Conservation (phyloP, 306 rosid species). For the Inga laurina region DNA sequence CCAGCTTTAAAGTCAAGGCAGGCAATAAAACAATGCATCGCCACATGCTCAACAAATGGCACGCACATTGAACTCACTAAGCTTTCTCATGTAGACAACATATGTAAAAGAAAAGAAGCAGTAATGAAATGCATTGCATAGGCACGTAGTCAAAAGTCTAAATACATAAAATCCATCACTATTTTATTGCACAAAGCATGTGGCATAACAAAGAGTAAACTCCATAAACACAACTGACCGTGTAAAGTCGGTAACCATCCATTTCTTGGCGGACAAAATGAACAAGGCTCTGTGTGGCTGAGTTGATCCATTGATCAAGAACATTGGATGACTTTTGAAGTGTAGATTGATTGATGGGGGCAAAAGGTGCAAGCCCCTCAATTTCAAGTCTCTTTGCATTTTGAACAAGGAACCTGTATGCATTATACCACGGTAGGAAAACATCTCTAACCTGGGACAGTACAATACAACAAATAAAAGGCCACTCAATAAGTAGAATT, state of each 20-base stretch:
- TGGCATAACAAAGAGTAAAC: background rate
- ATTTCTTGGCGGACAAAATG: conserved; percentile 91
- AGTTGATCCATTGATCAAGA: conserved; percentile 96
- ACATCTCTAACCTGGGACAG: conserved; percentile 85
- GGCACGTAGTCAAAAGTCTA: background rate
- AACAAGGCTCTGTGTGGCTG: conserved; percentile 92
- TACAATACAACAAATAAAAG: conserved; percentile 26
- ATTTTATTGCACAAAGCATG: background rate
- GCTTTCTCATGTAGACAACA: background rate
- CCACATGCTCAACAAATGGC: too few species aligned
- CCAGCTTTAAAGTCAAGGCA: background rate
- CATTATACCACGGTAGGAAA: conserved; percentile 97
- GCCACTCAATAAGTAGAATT: background rate
- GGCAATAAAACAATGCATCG: background rate
- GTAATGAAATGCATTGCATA: background rate
- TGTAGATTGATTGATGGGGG: conserved; percentile 63
- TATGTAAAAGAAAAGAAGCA: background rate
- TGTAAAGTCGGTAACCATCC: conserved; percentile 89
- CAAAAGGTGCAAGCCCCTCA: conserved; percentile 76
- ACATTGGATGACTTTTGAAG: conserved; percentile 86
- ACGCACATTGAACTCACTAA: background rate
- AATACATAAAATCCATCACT: background rate
- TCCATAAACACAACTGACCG: conserved; percentile 51
- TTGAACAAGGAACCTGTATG: conserved; percentile 94
- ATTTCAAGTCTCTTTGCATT: conserved; percentile 89